Percentiles rank a stretch among this genome's conserved stretches.
These are phyloP conservation scores for Daedaleopsis nitida DNA, from an alignment of 768 basidiomycete genomes.

Conservation along the genomic window DNA sequence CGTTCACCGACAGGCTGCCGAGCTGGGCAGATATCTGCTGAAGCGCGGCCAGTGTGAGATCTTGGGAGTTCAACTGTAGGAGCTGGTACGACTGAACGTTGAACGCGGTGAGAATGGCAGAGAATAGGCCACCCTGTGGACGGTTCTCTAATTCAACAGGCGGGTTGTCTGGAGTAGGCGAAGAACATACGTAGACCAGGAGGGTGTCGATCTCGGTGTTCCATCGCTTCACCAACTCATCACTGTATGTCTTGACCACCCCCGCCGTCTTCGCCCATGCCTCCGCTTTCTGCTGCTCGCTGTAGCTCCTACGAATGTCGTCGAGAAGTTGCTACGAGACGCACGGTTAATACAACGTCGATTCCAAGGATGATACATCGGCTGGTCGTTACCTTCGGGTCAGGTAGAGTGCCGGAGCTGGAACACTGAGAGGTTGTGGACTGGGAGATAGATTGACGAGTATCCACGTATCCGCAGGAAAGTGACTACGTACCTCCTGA, in stretches of 20 bases:
- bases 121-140: not conserved
- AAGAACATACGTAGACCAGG: not conserved
- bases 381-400: no score
- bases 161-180: not conserved
- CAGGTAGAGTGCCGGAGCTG: no score
- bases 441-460: no score
- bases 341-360: no score
- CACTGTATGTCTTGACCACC: not conserved
- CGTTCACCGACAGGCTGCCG: not conserved
- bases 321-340: not conserved
- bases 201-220: not conserved
- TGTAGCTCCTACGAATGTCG: not conserved
- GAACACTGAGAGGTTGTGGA: no score
- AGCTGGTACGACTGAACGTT: slow-evolving; percentile 6
- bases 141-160: not conserved
- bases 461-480: no score
- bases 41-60: not conserved
- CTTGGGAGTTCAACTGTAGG: not conserved
- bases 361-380: no score
- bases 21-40: slow-evolving; percentile 6
- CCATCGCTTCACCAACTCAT: slow-evolving; percentile 1
- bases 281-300: not conserved
- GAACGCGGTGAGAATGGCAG: slow-evolving; percentile 3
- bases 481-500: no score
- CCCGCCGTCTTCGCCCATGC: not conserved